phyloP scores from a whole-genome alignment of 2,329 filamentous ascomycete genomes.

The Fusarium graminum region DNA sequence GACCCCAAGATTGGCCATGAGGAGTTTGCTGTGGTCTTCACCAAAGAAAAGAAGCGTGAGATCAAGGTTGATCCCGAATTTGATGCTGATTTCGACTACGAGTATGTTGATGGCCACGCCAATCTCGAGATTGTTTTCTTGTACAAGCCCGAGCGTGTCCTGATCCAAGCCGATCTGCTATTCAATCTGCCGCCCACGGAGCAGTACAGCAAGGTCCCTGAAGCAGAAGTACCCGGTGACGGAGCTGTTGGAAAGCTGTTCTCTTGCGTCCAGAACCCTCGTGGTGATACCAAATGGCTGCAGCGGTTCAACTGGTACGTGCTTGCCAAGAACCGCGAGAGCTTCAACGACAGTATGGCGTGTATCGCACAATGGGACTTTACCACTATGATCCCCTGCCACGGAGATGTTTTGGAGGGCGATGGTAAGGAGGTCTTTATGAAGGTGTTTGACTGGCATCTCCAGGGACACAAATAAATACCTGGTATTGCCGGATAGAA shows the following conservation, averaged over 20 bases:
- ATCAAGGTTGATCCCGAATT: slow-evolving; percentile 79
- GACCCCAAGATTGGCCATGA: slow-evolving; percentile 63
- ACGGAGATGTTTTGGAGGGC: slow-evolving; percentile 87
- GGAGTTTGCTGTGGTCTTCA: slow-evolving; percentile 77
- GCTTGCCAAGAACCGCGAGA: slow-evolving; percentile 71
- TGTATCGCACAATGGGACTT: slow-evolving; percentile 87
- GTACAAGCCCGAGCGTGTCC: slow-evolving; percentile 80
- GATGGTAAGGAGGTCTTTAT: slow-evolving; percentile 80
- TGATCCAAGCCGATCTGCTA: slow-evolving; percentile 90
- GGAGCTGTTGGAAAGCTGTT: slow-evolving; percentile 61
- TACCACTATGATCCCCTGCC: slow-evolving; percentile 86
- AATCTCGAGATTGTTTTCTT: slow-evolving; percentile 92
- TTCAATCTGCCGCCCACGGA: slow-evolving; percentile 92
- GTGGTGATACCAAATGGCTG: slow-evolving; percentile 77
- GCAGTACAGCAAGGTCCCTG: slow-evolving; percentile 81
- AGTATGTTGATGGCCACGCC: slow-evolving; percentile 82
- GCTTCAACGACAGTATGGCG: slow-evolving; percentile 77
- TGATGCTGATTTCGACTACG: slow-evolving; percentile 85
- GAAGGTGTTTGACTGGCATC: slow-evolving; percentile 87
- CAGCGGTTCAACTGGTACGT: slow-evolving; percentile 88
- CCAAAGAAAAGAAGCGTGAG: slow-evolving; percentile 64
- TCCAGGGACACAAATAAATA: slow-evolving; percentile 58
- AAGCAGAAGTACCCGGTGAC: slow-evolving; percentile 48
- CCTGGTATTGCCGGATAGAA: not conserved
- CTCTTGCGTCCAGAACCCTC: slow-evolving; percentile 69